These are phyloP conservation scores for Suillus luteus DNA, from an alignment of 768 basidiomycete species.

Conservation along the genomic window DNA sequence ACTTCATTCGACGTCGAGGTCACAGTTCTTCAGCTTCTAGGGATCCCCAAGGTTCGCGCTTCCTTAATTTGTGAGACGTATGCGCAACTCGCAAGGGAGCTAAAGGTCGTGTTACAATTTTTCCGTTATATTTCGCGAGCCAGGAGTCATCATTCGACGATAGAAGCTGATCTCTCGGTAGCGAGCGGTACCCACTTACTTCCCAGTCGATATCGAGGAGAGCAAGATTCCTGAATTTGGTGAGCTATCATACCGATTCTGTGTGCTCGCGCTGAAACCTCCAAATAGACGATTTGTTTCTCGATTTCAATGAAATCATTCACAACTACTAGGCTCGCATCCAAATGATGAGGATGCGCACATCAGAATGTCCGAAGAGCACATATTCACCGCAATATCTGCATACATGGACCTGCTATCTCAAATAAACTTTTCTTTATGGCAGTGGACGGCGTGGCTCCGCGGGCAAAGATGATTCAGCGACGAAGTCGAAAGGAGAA, in stretches of 20 bases:
- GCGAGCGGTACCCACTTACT: conserved; percentile 95
- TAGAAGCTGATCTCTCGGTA: conserved; percentile 42
- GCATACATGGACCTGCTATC: conserved; percentile 96
- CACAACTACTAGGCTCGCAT: conserved; percentile 91
- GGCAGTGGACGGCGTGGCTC: conserved; percentile 97
- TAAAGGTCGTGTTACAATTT: conserved; percentile 55
- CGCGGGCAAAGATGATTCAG: conserved; percentile 99
- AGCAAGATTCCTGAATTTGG: conserved; percentile 99
- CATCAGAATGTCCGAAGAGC: conserved; percentile 93
- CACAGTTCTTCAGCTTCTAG: conserved; percentile 28
- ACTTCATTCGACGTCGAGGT: too few species aligned
- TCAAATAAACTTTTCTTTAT: conserved; percentile 97
- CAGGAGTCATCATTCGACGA: not conserved
- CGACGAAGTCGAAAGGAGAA: conserved; percentile 89
- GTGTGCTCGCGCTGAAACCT: conserved; percentile 17
- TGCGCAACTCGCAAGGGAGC: not conserved
- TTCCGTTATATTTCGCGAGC: conserved; percentile 94
- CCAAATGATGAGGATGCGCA: conserved; percentile 96
- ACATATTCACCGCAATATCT: conserved; percentile 97
- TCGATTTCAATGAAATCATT: conserved; percentile 94
- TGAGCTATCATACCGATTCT: conserved; percentile 33
- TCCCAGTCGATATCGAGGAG: conserved; percentile 93
- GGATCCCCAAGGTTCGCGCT: conserved; percentile 64
- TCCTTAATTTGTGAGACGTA: conserved; percentile 1
- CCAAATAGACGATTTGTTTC: conserved; percentile 77